Conservation (phyloP, 768 basidiomycete genomes). For the Tricholoma sp. region DNA sequence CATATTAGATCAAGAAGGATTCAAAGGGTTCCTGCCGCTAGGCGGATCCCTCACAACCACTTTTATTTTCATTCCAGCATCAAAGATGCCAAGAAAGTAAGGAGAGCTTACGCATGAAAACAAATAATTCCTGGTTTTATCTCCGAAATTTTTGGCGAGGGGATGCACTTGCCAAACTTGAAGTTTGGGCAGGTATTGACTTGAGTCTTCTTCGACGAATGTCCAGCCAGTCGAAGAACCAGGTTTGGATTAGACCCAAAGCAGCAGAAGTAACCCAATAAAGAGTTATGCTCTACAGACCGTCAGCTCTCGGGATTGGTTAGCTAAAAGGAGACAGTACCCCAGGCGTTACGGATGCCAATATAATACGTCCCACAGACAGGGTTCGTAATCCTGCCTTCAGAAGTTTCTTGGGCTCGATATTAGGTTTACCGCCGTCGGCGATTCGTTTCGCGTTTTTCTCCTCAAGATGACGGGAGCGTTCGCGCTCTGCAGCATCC, state of each 20-base stretch:
- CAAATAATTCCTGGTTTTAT: neutral
- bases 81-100: constrained; percentile 1
- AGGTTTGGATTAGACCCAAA: constrained; percentile 71
- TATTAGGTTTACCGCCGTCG: constrained; percentile 39
- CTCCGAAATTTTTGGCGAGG: constrained; percentile 8
- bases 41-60: constrained; percentile 70
- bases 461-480: constrained; percentile 41
- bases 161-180: neutral
- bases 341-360: constrained; percentile 67
- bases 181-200: neutral
- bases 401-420: constrained; percentile 40
- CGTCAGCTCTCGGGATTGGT: constrained; percentile 5
- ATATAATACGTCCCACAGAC: constrained; percentile 61
- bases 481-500: constrained; percentile 50
- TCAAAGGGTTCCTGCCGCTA: constrained; percentile 50
- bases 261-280: constrained; percentile 78
- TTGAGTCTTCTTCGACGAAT: constrained; percentile 29
- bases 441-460: constrained; percentile 43
- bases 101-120: constrained; percentile 20
- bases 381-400: constrained; percentile 51
- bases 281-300: constrained; percentile 53
- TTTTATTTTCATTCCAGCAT: constrained; percentile 61
- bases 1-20: constrained; percentile 92
- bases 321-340: constrained; percentile 34
- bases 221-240: constrained; percentile 65